A percentile compares a stretch with the other conserved stretches of the same genome.
These are phyloP conservation scores for Allium cepa DNA, from an alignment of 106 monocot genomes.

Conservation along the genomic window DNA sequence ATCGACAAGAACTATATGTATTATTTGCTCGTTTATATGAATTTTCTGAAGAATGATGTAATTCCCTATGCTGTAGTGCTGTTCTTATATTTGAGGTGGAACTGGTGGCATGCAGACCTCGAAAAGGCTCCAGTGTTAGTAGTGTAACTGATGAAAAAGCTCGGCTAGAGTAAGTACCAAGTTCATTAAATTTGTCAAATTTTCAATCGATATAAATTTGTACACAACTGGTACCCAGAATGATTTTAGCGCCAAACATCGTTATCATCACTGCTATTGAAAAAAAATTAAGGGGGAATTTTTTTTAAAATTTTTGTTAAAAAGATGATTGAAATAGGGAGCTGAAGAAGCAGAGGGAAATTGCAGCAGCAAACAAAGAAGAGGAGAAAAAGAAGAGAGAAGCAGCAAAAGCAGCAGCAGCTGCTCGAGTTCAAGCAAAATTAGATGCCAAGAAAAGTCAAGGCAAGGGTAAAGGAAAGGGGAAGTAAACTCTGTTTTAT, in stretches of 20 bases:
- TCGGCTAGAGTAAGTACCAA: slow-evolving; percentile 67
- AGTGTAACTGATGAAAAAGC: slow-evolving; percentile 79
- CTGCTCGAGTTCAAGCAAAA: slow-evolving; percentile 93
- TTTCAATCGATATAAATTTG: not conserved
- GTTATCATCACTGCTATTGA: no score
- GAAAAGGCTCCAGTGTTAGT: slow-evolving; percentile 67
- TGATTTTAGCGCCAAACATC: no score
- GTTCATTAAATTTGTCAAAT: not conserved
- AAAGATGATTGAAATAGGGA: slow-evolving; percentile 38
- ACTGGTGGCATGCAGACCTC: slow-evolving; percentile 73
- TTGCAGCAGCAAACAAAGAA: slow-evolving; percentile 67
- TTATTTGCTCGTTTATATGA: no score
- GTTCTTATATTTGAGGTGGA: slow-evolving; percentile 93
- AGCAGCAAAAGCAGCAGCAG: slow-evolving; percentile 95
- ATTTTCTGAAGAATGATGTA: not conserved
- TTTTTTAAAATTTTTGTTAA: not conserved
- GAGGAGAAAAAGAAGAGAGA: slow-evolving; percentile 95
- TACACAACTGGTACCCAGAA: no score
- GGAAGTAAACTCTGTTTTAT: slow-evolving; percentile 27
- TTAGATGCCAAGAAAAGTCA: slow-evolving; percentile 87
- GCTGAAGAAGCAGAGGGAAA: slow-evolving; percentile 86
- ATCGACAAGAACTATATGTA: no score
- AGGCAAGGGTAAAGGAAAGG: slow-evolving; percentile 87
- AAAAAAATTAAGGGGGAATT: no score
- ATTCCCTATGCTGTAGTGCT: slow-evolving; percentile 29